phyloP scores from a whole-genome alignment of 768 basidiomycete genomes.

The Mycena rebaudengoi region DNA sequence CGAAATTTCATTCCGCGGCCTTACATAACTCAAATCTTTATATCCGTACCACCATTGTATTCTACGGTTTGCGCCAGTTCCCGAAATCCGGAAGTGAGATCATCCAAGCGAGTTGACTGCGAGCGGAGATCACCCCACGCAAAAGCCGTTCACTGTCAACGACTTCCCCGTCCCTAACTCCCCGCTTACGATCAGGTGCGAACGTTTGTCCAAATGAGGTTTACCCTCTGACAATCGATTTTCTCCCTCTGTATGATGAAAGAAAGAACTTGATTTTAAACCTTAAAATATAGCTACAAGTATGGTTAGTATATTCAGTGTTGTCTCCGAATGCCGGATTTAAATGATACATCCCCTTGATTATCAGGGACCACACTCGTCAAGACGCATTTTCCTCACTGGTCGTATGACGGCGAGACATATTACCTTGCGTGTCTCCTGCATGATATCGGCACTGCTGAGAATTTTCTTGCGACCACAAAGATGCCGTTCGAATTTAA shows the following conservation, averaged over 20 bases:
- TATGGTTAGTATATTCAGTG: no score
- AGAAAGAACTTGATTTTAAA: constrained; percentile 29
- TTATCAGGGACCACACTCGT: neutral
- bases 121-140: constrained; percentile 49
- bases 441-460: constrained; percentile 44
- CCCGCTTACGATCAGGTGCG: constrained; percentile 46
- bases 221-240: neutral
- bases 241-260: neutral
- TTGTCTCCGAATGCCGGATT: no score
- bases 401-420: constrained; percentile 17
- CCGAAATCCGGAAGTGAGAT: constrained; percentile 53
- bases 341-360: no score
- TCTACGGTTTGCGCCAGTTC: constrained; percentile 58
- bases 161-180: constrained; percentile 56
- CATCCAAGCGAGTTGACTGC: constrained; percentile 58
- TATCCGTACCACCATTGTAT: no score
- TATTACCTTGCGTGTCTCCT: constrained; percentile 16
- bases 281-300: constrained; percentile 8
- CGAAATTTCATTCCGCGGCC: no score
- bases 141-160: constrained; percentile 45
- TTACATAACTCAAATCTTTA: no score
- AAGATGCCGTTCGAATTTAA: constrained; percentile 66
- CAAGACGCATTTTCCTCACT: constrained; percentile 11
- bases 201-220: constrained; percentile 47
- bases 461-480: constrained; percentile 58